A percentile compares a stretch with the other conserved stretches of the same genome.
These are phyloP conservation scores for Cylindricascospora bacillispora DNA, from an alignment of 1,139 yeast species.

Conservation along the genomic window DNA sequence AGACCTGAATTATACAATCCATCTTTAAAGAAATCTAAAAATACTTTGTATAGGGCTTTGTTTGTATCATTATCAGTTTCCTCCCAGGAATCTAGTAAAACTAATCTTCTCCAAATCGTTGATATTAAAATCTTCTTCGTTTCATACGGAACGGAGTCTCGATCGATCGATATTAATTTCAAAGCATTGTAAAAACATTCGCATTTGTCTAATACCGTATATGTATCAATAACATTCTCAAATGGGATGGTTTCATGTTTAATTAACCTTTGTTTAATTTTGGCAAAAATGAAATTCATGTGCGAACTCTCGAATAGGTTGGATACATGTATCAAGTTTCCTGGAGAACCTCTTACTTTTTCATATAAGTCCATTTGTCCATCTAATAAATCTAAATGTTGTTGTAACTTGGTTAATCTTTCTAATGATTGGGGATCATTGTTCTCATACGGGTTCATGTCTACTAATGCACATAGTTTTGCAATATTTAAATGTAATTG, in stretches of 20 bases:
- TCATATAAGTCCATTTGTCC: slow-evolving; percentile 35
- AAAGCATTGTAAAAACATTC: slow-evolving; percentile 33
- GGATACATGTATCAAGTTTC: too few relatives aligned
- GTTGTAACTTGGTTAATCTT: slow-evolving; percentile 34
- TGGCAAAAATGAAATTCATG: slow-evolving; percentile 9
- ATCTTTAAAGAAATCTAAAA: slow-evolving; percentile 27
- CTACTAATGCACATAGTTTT: slow-evolving; percentile 37
- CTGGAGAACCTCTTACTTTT: too few relatives aligned
- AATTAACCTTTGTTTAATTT: slow-evolving; percentile 7
- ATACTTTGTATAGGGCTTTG: slow-evolving; percentile 37
- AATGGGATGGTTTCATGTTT: slow-evolving; percentile 31
- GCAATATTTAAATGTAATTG: slow-evolving; percentile 59
- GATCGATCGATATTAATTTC: slow-evolving; percentile 28
- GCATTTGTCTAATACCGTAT: slow-evolving; percentile 37
- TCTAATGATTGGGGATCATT: slow-evolving; percentile 15
- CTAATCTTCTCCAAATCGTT: slow-evolving; percentile 51
- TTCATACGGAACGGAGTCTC: slow-evolving; percentile 23
- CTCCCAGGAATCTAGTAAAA: slow-evolving; percentile 43
- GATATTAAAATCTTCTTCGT: slow-evolving; percentile 23
- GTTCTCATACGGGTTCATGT: slow-evolving; percentile 7
- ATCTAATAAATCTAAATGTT: slow-evolving; percentile 34
- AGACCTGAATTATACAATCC: slow-evolving; percentile 20
- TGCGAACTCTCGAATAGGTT: too few relatives aligned
- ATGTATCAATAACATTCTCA: slow-evolving; percentile 41
- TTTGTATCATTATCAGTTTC: slow-evolving; percentile 31